Evolutionary conservation across 345 rosid species (phyloP).

Genomic region (Pseudoturritis turrita): DNA sequence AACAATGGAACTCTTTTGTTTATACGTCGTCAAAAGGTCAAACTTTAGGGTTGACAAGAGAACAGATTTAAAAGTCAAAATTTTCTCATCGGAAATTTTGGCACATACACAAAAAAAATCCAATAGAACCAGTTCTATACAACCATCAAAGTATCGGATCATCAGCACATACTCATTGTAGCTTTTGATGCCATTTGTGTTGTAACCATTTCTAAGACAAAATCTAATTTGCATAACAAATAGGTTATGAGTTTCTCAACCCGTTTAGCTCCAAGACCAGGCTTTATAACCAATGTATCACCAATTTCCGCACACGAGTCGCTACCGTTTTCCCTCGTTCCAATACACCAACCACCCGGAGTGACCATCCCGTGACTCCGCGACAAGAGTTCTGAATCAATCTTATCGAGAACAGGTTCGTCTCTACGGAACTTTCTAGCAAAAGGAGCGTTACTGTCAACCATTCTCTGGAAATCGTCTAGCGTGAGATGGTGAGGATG

Average conservation of each 20-base stretch:
- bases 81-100: neutral
- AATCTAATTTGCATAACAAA: conserved; percentile 34
- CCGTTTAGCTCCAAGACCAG: conserved; percentile 77
- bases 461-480: conserved; percentile 63
- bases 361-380: conserved; percentile 56
- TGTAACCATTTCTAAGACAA: neutral
- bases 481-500: conserved; percentile 74
- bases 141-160: neutral
- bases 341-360: conserved; percentile 97
- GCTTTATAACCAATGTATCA: conserved; percentile 48
- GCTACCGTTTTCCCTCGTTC: conserved; percentile 60
- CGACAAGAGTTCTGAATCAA: conserved; percentile 71
- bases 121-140: conserved; percentile 12
- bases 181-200: neutral
- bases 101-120: neutral
- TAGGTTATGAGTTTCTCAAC: conserved; percentile 55
- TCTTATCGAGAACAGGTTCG: conserved; percentile 71
- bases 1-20: too few relatives aligned
- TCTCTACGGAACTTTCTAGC: conserved; percentile 70
- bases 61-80: neutral
- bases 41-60: too few relatives aligned
- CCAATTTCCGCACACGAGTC: conserved; percentile 74
- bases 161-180: neutral
- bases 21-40: too few relatives aligned
- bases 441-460: conserved; percentile 78